phyloP scores from a whole-genome alignment of 805 yeast species.

The Cyberlindnera mycetangii region DNA sequence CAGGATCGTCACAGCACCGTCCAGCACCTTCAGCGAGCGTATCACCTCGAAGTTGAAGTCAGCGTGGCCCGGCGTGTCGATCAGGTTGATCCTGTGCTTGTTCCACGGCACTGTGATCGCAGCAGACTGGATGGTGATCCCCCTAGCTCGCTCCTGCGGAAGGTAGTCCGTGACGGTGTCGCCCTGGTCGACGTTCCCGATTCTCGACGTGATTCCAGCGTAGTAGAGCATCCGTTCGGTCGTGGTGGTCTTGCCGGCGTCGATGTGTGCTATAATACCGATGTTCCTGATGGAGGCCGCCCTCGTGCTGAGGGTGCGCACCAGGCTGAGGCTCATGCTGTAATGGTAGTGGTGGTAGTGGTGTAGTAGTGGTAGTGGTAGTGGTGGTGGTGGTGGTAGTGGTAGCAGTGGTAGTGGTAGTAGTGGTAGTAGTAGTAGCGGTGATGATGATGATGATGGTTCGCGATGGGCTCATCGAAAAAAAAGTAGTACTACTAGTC shows the following conservation, averaged over 20 bases:
- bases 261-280: conserved; percentile 98
- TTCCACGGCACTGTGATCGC: conserved; percentile 92
- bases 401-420: too few relatives aligned
- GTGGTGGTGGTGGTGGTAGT: too few relatives aligned
- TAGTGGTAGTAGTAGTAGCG: too few relatives aligned
- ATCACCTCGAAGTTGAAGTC: conserved; percentile 95
- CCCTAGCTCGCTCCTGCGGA: conserved; percentile 86
- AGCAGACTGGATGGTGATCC: conserved; percentile 95
- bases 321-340: too few relatives aligned
- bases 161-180: conserved; percentile 93
- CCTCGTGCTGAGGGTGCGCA: too few relatives aligned
- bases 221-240: conserved; percentile 94
- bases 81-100: conserved; percentile 70
- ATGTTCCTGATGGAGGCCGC: conserved; percentile 64
- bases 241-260: conserved; percentile 98
- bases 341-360: too few relatives aligned
- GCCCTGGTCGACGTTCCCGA: conserved; percentile 95
- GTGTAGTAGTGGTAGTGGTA: too few relatives aligned
- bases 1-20: conserved; percentile 88
- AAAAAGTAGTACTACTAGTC: too few relatives aligned
- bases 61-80: conserved; percentile 98
- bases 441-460: too few relatives aligned
- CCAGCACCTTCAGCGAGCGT: conserved; percentile 83
- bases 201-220: conserved; percentile 71
- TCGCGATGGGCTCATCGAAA: too few relatives aligned